Percentiles rank a stretch among this genome's conserved stretches.
Evolutionary conservation across 1,284 basidiomycete species (phyloP).

Genomic region (Microbotryum violaceum): DNA sequence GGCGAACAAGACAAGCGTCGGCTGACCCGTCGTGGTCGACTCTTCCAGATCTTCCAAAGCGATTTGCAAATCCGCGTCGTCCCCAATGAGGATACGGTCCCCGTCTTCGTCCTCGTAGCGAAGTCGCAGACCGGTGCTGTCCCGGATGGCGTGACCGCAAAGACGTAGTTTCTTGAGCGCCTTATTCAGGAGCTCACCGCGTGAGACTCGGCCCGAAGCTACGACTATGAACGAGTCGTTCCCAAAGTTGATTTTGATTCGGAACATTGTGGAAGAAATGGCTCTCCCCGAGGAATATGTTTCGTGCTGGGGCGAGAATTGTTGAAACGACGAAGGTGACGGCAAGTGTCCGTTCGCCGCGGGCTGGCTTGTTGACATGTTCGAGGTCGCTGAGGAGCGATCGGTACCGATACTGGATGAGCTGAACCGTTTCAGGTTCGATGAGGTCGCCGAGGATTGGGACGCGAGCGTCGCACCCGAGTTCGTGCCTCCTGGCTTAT

Average conservation of each 20-base stretch:
- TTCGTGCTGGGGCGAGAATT: not conserved
- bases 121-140: slow-evolving; percentile 62
- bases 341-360: slow-evolving; percentile 10
- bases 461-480: slow-evolving; percentile 27
- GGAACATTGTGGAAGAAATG: slow-evolving; percentile 30
- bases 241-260: slow-evolving; percentile 60
- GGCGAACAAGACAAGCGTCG: no score
- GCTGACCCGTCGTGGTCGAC: no score
- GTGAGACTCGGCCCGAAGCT: slow-evolving; percentile 67
- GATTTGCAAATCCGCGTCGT: no score
- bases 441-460: slow-evolving; percentile 17
- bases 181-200: slow-evolving; percentile 72
- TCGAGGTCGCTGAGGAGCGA: slow-evolving; percentile 29
- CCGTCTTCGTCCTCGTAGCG: slow-evolving; percentile 87
- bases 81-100: slow-evolving; percentile 63
- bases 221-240: slow-evolving; percentile 89
- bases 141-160: slow-evolving; percentile 56
- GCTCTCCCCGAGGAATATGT: not conserved
- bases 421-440: slow-evolving; percentile 26
- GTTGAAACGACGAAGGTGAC: not conserved
- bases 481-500: slow-evolving; percentile 43
- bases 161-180: slow-evolving; percentile 86
- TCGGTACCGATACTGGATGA: slow-evolving; percentile 32
- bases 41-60: slow-evolving; percentile 1
- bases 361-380: slow-evolving; percentile 19